Percentiles rank a stretch among this genome's conserved stretches.
phyloP scores from a whole-genome alignment of 352 stramenopile genomes.

The Phytophthora megakarya region DNA sequence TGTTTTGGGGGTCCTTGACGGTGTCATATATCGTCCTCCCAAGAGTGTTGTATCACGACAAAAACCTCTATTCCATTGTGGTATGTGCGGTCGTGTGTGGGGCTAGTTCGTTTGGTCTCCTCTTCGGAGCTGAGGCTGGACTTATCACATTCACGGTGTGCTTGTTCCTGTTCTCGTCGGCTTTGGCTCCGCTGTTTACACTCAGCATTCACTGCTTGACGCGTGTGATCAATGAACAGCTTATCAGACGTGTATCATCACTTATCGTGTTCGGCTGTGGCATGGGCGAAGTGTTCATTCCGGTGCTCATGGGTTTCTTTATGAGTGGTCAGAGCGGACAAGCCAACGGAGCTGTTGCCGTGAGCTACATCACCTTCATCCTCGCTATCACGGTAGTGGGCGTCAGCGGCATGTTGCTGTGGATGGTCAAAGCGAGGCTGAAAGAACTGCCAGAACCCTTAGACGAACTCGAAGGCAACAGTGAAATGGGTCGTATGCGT shows the following conservation, averaged over 20 bases:
- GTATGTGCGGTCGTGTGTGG: slow-evolving; percentile 68
- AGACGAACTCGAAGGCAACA: slow-evolving; percentile 41
- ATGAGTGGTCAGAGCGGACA: slow-evolving; percentile 83
- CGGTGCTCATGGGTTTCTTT: slow-evolving; percentile 88
- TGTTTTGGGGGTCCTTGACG: slow-evolving; percentile 76
- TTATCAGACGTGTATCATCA: slow-evolving; percentile 79
- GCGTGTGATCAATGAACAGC: slow-evolving; percentile 78
- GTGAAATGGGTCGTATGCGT: slow-evolving; percentile 38
- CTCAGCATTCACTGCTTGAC: slow-evolving; percentile 85
- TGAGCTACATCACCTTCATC: slow-evolving; percentile 85
- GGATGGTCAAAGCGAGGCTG: slow-evolving; percentile 72
- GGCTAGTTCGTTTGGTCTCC: slow-evolving; percentile 66
- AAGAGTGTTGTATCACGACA: slow-evolving; percentile 75
- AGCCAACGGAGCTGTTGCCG: slow-evolving; percentile 68
- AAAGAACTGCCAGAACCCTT: slow-evolving; percentile 49
- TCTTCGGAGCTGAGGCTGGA: slow-evolving; percentile 64
- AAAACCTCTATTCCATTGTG: slow-evolving; percentile 82
- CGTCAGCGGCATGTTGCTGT: slow-evolving; percentile 67
- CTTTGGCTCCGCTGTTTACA: slow-evolving; percentile 80
- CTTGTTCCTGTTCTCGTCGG: slow-evolving; percentile 64
- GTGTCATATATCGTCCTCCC: slow-evolving; percentile 80
- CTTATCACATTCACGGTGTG: slow-evolving; percentile 58
- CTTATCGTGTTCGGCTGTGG: slow-evolving; percentile 86
- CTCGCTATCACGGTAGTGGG: slow-evolving; percentile 72
- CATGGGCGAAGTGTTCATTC: slow-evolving; percentile 85